Percentiles rank a stretch among this genome's conserved stretches.
Evolutionary conservation across 2,329 filamentous ascomycete species (phyloP).

Genomic region (Coniochaeta sp.): DNA sequence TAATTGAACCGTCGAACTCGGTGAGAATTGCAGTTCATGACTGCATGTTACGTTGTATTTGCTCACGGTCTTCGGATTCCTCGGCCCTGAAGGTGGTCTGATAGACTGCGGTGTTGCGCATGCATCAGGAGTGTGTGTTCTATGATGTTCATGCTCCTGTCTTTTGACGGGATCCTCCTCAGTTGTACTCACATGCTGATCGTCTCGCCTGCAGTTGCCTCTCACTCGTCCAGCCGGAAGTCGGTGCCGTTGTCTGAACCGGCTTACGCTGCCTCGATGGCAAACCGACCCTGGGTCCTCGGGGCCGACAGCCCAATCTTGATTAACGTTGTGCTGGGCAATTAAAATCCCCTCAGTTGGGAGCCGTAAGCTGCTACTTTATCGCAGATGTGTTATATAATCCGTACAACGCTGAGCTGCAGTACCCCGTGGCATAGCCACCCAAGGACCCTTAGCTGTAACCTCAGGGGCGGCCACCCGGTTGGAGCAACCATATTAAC

Average conservation of each 20-base stretch:
- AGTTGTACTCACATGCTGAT: neutral
- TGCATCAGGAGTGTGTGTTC: too few species aligned
- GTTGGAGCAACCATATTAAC: neutral
- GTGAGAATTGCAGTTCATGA: too few species aligned
- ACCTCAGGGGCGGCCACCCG: neutral
- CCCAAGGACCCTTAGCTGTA: neutral
- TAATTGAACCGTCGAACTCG: too few species aligned
- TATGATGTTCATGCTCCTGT: too few species aligned
- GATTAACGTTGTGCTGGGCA: neutral
- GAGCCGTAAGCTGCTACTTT: neutral
- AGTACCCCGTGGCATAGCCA: neutral
- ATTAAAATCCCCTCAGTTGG: neutral
- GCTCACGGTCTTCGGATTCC: too few species aligned
- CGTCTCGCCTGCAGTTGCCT: too few species aligned
- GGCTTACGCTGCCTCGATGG: neutral
- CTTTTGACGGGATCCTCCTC: neutral
- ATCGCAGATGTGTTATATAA: neutral
- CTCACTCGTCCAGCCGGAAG: neutral
- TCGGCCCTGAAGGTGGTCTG: too few species aligned
- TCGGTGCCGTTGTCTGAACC: neutral
- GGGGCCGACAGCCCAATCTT: neutral
- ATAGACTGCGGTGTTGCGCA: too few species aligned
- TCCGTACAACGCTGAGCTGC: neutral
- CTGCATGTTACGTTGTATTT: too few species aligned
- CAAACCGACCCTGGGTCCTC: neutral